Base-by-base conservation (phyloP, 139 green algal genomes). In the Picochlorum costavermella region DNA sequence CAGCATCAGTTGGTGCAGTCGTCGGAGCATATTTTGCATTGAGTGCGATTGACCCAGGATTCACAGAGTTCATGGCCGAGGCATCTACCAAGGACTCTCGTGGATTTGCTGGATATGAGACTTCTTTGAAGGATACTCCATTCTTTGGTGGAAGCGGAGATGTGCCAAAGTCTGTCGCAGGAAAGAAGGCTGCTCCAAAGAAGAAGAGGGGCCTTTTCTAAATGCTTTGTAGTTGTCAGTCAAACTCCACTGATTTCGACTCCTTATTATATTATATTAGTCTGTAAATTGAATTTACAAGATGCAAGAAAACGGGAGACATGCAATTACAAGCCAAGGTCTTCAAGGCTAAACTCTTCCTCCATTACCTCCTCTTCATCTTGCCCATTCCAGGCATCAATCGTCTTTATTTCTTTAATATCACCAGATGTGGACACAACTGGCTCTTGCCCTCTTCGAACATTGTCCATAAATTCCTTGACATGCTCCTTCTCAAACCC, bases 271-370 rank as follows among this genome's bases (percentile, higher is more conserved):
- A 40, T 40, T 40, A 40, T 40, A 13, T 40, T 40, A 40, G 33
- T 40, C 33, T 40, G 33, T 40, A 40, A 40, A 40, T 40, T 40
- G 33, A 40, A 40, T 40, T 40, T 40, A 40, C 33, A 40, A 40
- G 33, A 40, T 40, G 33, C 33, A 40, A 40, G 33, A 40, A 40
- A 40, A 8, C 33, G 11, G 0, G 33, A 6, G 11, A 40, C 8
- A 13, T 2, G 33, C 33, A 40, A 40, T 53, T 12, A 45, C 14
- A 56, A 56, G 13, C 33, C 36, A 12, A 96, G 64, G 12, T 96
- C 90, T 5, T 88, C 84, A 37, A 96, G 60, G 31, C 61, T 70
- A 66, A 96, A 96, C 79, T 96, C 90, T 5, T 96, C 90, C 50
- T 85, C 86, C 25, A 72, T 43, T 48, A 79, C 61, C 28, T 84